phyloP scores from a whole-genome alignment of 2,329 filamentous ascomycete genomes.

The Westerdykella sp. region DNA sequence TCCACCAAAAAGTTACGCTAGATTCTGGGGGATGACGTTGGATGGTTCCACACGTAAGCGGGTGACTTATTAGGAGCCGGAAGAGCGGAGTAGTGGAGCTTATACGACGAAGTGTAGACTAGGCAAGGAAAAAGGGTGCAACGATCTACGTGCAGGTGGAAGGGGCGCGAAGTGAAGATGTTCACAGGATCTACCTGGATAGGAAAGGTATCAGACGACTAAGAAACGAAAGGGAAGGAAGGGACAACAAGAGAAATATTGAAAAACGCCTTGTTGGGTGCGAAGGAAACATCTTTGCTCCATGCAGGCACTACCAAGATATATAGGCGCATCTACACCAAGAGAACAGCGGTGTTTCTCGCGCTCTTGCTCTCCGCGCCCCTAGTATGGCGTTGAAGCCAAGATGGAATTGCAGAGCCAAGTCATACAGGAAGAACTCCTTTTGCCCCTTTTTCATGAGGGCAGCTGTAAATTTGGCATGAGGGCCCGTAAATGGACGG shows the following conservation, averaged over 20 bases:
- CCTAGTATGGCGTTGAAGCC: conserved; percentile 11
- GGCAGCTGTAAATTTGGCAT: conserved; percentile 5
- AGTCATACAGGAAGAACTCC: conserved; percentile 19
- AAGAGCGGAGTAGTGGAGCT: not conserved
- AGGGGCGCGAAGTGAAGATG: not conserved
- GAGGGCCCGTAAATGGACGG: not conserved
- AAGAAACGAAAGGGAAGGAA: conserved; percentile 3
- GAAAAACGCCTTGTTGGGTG: conserved; percentile 11
- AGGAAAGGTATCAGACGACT: not conserved
- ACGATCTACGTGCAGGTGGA: conserved; percentile 5
- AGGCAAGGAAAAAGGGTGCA: not conserved
- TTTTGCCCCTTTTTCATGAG: conserved; percentile 9
- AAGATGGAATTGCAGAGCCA: conserved; percentile 17
- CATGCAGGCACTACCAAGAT: conserved; percentile 3
- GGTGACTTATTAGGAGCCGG: conserved; percentile 1
- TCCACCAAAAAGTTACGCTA: too few relatives aligned
- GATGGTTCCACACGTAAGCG: not conserved
- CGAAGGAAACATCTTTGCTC: conserved; percentile 4
- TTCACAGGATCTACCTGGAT: conserved; percentile 7
- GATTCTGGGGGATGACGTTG: not conserved
- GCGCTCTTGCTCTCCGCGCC: conserved; percentile 4
- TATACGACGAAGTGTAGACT: not conserved
- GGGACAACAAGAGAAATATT: conserved; percentile 6
- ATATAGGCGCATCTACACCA: not conserved
- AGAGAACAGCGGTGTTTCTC: conserved; percentile 2